A percentile compares a stretch with the other conserved stretches of the same genome.
Evolutionary conservation across 78 protist species (phyloP).

Genomic region (Dictyostelium intermedium): DNA sequence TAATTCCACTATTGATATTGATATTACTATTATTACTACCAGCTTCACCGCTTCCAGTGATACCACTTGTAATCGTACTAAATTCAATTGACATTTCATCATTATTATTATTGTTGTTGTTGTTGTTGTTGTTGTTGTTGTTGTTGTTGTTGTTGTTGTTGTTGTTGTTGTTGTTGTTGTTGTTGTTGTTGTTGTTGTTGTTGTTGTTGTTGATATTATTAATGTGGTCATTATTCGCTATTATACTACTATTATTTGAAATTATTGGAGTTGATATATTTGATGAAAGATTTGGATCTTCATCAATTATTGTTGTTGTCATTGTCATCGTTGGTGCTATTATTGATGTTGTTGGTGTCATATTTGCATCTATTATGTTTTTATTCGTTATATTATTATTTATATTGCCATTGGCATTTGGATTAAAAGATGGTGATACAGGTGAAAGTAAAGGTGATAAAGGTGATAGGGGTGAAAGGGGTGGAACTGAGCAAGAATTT

Average conservation of each 20-base stretch:
- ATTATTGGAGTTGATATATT: not conserved
- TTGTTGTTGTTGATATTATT: not conserved
- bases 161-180: not conserved
- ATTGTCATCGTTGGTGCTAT: not conserved
- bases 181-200: not conserved
- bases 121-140: not conserved
- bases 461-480: constrained; percentile 58
- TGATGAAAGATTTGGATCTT: not conserved
- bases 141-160: not conserved
- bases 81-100: not conserved
- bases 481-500: constrained; percentile 9
- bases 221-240: not conserved
- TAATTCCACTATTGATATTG: not conserved
- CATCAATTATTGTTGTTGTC: not conserved
- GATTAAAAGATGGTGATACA: constrained; percentile 46
- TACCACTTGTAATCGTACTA: not conserved
- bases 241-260: not conserved
- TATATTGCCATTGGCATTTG: not conserved
- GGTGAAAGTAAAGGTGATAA: constrained; percentile 67
- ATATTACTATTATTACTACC: not conserved
- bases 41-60: constrained; percentile 11
- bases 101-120: not conserved
- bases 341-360: not conserved
- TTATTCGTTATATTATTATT: not conserved
- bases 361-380: not conserved